Evolutionary conservation across 1,284 basidiomycete genomes (phyloP).

Genomic region (Bjerkandera adusta): DNA sequence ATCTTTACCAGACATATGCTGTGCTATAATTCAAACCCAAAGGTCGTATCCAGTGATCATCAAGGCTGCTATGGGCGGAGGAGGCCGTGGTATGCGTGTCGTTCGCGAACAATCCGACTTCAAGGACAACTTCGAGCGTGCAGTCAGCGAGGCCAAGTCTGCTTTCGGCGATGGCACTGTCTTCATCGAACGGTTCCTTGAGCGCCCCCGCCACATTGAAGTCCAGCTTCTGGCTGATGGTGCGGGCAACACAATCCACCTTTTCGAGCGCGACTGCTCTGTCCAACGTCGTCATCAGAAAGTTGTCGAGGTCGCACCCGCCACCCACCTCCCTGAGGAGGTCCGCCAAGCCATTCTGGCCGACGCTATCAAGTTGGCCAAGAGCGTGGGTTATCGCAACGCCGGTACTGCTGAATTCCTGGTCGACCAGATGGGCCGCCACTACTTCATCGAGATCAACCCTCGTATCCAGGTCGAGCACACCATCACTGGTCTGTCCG

Average conservation of each 20-base stretch:
- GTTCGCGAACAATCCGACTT: slow-evolving; percentile 92
- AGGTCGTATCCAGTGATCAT: slow-evolving; percentile 71
- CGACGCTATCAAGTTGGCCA: slow-evolving; percentile 95
- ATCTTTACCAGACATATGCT: background rate
- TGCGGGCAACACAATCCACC: slow-evolving; percentile 91
- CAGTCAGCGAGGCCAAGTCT: slow-evolving; percentile 92
- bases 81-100: slow-evolving; percentile 98
- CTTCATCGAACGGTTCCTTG: slow-evolving; percentile 97
- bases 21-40: slow-evolving; percentile 17
- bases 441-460: slow-evolving; percentile 99
- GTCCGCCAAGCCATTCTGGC: slow-evolving; percentile 84
- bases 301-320: slow-evolving; percentile 98
- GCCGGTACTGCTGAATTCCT: slow-evolving; percentile 98
- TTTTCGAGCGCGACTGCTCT: slow-evolving; percentile 98
- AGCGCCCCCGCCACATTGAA: slow-evolving; percentile 96
- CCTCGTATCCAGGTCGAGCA: slow-evolving; percentile 99
- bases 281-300: slow-evolving; percentile 98
- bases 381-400: slow-evolving; percentile 91
- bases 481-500: slow-evolving; percentile 82
- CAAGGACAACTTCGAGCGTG: slow-evolving; percentile 88
- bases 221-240: slow-evolving; percentile 94
- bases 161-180: slow-evolving; percentile 99
- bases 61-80: slow-evolving; percentile 98
- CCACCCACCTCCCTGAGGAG: slow-evolving; percentile 90
- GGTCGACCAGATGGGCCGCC: slow-evolving; percentile 92